Base-by-base conservation (phyloP, 1,284 basidiomycete genomes). In the Microbotryum lychnidis-dioicae region DNA sequence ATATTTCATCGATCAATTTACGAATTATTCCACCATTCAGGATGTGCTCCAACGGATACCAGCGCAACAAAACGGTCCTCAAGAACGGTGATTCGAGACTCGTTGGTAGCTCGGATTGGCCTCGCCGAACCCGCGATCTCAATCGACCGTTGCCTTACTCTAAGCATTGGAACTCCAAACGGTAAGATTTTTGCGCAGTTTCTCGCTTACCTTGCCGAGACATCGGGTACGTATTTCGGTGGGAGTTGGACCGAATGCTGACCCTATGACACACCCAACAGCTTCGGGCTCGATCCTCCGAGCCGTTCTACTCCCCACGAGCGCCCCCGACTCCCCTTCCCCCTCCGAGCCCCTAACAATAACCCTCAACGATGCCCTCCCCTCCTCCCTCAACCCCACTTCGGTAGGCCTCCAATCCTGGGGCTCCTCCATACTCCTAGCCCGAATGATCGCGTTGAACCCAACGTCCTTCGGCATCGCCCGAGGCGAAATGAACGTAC, bases 321-420 rank as follows among this genome's bases (percentile, higher is more conserved):
- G 60, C 53, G 50, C 48, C 5, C 62, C 62, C 16, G 57, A 61
- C n/a, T 37, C 62, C 6, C n/a, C 50, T 10, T 52, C 50, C 6
- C 65, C 61, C 9, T 60, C 56, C 33, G 67, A 68, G 23, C 62
- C 63, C 8, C 57, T 63, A 27, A 57, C 60, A 16, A 76, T 91
- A 18, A 76, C 80, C 47, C 72, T 93, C 45, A 84, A 80, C 59
- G 90, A 93, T 72, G 82, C 84, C 3, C 83, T 88, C 0, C 78
- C 91, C 52, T 81, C 84, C 44, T 85, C 87, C 58, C 75, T 79
- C n/a, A 86, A 91, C 71, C 86, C 86, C 68, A 77, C 81, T 5
- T 84, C 82, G 57, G 86, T 92, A 21, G 91, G 91, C 7, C 86
- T 89, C 21, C 90, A 93, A 75, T 94, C 91, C 0, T 94, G 91